Evolutionary conservation across 2,329 filamentous ascomycete species (phyloP), one percentile per base, ranked within the genome.

Genomic region (Claviceps sp.): DNA sequence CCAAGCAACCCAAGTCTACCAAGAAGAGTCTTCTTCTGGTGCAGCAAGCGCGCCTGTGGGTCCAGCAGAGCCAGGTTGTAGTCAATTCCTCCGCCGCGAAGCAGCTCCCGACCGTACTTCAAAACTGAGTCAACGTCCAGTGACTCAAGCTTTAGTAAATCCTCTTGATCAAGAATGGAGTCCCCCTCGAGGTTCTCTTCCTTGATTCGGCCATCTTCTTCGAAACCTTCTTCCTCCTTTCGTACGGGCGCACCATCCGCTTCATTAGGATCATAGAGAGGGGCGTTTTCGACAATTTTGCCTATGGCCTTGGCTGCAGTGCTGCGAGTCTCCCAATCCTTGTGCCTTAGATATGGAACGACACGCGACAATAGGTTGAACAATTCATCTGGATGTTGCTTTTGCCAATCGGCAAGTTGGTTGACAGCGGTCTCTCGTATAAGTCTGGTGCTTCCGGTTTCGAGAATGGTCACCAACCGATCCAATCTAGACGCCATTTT

Each of bases 401-500:
- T 97, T 70, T 98, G 94, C 68, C 95, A 93, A 70, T 98, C 93
- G 55, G 90, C 93, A 56, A 98, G 78, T 71, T 98, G 93, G 64
- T 94, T 89, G 55, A 95, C 93, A 56, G 93, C 94, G 56, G 93
- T 98, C 64, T 96, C 95, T 59, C 94, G 85, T 65, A 98, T 97
- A 59, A 98, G 77, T 65, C 86, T 85, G 54, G 93, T 98, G 71
- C 91, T 97, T 61, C 93, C 93, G 53, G 93, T 97, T 77, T 98
- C 93, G 61, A 98, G 83, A 66, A 98, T 82, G 58, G 85, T 90
- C 76, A 91, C 86, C 61, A 91, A 77, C 66, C 86, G 82, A 73
- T 90, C 86, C 63, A 91, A 80, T 78, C 86, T 88, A 62, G 53
- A 50, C 37, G 34, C 20, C 55, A 50, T 52, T 45, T 57, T 22